Evolutionary conservation across 345 rosid genomes (phyloP), one percentile per base, ranked within the genome.

Genomic region (Abelmoschus esculentus): DNA sequence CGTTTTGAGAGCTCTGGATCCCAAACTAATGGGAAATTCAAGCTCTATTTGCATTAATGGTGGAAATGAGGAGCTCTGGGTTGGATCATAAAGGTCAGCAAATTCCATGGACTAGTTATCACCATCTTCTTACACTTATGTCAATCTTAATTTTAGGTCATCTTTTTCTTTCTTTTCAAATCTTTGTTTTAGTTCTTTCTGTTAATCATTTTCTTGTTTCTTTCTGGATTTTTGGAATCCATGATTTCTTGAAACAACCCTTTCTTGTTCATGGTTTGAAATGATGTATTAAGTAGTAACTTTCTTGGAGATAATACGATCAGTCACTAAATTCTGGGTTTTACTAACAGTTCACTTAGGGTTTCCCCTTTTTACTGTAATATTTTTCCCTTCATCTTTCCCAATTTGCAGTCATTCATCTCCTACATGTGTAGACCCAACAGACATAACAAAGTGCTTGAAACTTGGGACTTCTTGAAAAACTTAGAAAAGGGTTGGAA

Each of bases 1-100:
- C 87, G 55, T 92, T 90, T 77, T 92, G 71, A 86, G 46, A 71
- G 52, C 57, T 69, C 40, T 47, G 52, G 42, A 9, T 38, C 42
- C 42, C 42, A 38, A 38, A 38, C 6, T 76, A 83, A 4, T 36
- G 78, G 82, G 0, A 84, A 84, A 83, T 38, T 67, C 29, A 46
- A 57, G 66, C 64, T 57, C 55, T 54, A 64, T 47, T 32, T 71
- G 58, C 62, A 54, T 70, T 8, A 42, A 42, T 68, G 38, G 56
- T 32, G 70, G 66, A 42, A 40, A 40, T 40, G 46, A 12, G 46
- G 46, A 34, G 38, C 38, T 34, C 6, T 34, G 38, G 47, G 11
- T 9, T 61, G 69, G 31, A 61, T 57, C 42, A 26, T 40, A 55
- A 72, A 77, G 80, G 80, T 77, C 71, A 77, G 80, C 52, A 69